Evolutionary conservation across 2,329 filamentous ascomycete genomes (phyloP).

Genomic region (Alternaria consortialis): DNA sequence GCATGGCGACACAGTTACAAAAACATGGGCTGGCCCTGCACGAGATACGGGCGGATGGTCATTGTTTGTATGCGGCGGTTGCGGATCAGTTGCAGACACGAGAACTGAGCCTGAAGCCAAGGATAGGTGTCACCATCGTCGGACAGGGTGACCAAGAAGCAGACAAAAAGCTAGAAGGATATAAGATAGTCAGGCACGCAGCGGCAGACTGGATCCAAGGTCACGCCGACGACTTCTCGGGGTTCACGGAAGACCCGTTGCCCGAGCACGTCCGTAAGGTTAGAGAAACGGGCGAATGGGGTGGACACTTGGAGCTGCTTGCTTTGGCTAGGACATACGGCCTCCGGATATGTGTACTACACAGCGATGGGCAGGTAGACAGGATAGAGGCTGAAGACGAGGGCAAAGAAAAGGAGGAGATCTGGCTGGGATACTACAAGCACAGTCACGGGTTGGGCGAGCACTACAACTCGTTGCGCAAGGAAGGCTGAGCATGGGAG

Average conservation of each 20-base stretch:
- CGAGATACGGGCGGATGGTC: slow-evolving; percentile 87
- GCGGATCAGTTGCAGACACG: slow-evolving; percentile 77
- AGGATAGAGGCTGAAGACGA: slow-evolving; percentile 68
- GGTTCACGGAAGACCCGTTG: slow-evolving; percentile 85
- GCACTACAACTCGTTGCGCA: slow-evolving; percentile 89
- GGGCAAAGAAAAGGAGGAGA: slow-evolving; percentile 61
- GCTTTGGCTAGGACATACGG: slow-evolving; percentile 84
- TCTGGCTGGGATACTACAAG: slow-evolving; percentile 95
- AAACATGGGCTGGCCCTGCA: slow-evolving; percentile 73
- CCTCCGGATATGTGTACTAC: slow-evolving; percentile 83
- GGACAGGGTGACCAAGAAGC: slow-evolving; percentile 13
- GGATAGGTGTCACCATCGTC: slow-evolving; percentile 43
- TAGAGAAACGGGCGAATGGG: slow-evolving; percentile 91
- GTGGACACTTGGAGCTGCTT: slow-evolving; percentile 87
- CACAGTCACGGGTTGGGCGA: slow-evolving; percentile 94
- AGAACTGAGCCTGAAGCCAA: slow-evolving; percentile 44
- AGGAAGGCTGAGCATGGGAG: slow-evolving; percentile 34
- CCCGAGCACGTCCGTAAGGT: slow-evolving; percentile 78
- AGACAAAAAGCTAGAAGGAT: slow-evolving; percentile 50
- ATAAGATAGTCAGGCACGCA: slow-evolving; percentile 72
- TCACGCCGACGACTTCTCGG: slow-evolving; percentile 81
- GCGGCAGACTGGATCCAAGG: slow-evolving; percentile 80
- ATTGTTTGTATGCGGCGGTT: slow-evolving; percentile 92
- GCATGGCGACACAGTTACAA: slow-evolving; percentile 74
- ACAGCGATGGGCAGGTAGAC: slow-evolving; percentile 80